phyloP scores from a whole-genome alignment of 1,139 yeast genomes.

The Zygosaccharomyces sapae region DNA sequence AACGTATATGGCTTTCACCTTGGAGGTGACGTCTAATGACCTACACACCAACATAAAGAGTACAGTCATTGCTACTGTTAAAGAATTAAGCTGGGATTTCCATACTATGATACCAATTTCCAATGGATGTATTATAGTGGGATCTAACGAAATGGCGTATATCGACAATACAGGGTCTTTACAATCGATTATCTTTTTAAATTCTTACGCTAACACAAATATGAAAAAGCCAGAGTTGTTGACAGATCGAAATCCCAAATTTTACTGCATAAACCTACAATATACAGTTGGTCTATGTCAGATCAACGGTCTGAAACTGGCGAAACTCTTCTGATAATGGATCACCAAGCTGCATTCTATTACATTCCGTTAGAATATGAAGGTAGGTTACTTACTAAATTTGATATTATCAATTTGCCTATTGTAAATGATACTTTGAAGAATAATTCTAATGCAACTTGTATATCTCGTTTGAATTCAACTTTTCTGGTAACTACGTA shows the following conservation, averaged over 20 bases:
- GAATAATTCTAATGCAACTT: constrained; percentile 26
- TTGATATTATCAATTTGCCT: constrained; percentile 30
- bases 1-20: constrained; percentile 23
- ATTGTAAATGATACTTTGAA: constrained; percentile 32
- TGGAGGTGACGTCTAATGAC: constrained; percentile 19
- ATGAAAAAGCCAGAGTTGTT: constrained; percentile 26
- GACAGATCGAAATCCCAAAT: constrained; percentile 27
- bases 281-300: constrained; percentile 20
- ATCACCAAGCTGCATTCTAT: constrained; percentile 27
- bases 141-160: constrained; percentile 74
- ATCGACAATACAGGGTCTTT: constrained; percentile 71
- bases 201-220: constrained; percentile 27
- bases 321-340: constrained; percentile 29
- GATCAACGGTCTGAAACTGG: constrained; percentile 14
- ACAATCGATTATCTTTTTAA: constrained; percentile 29
- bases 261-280: constrained; percentile 21
- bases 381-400: constrained; percentile 32
- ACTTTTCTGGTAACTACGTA: constrained; percentile 17
- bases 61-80: constrained; percentile 27
- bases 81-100: constrained; percentile 68
- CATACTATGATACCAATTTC: constrained; percentile 61
- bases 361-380: constrained; percentile 30
- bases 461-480: constrained; percentile 23
- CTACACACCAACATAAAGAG: constrained; percentile 15
- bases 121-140: constrained; percentile 70